Evolutionary conservation across 148 eudicot species (phyloP), one percentile per base, ranked within the genome.

Genomic region (Arctostaphylos glauca): DNA sequence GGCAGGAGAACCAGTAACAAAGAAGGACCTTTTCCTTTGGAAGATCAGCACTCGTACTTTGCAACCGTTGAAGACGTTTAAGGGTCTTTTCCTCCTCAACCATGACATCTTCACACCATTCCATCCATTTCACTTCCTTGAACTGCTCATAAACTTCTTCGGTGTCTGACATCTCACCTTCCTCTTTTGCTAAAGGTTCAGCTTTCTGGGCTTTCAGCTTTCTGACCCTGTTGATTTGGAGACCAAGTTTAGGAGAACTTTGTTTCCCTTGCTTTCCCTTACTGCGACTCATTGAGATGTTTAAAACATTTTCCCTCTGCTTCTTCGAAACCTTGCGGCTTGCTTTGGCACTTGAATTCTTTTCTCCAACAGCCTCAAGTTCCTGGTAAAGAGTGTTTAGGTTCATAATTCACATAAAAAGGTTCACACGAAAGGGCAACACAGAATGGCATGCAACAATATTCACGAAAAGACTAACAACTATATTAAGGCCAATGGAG

Each of bases 61-160:
- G 99, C 88, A 97, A 87, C 55, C 88, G 91, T 77, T 97, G 94
- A 80, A 97, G 97, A 80, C 98, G 99, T 83, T 88, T 89, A 53
- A 97, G 94, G 3, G 98, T 97, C 88, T 90, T 94, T 80, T 91
- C 92, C 84, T 94, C 98, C 64, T 84, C 90, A 5, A 81, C 81
- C 97, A 97, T 87, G 86, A 97, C 94, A 89, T 97, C 99, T 89
- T 93, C 94, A 91, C 99, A 97, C 99, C 99, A 97, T 89, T 97
- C 99, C 98, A 91, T 97, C 99, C 99, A 97, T 89, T 97, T 97
- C 77, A 94, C 99, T 88, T 97, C 99, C 92, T 94, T 97, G 81
- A 94, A 97, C 79, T 97, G 99, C 94, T 94, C 97, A 77, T 95
- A 97, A 5, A 95, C 99, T 86, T 95, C 98, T 84, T 93, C 99